phyloP scores from a whole-genome alignment of 2,329 filamentous ascomycete genomes.

The Penicillium concentricum region DNA sequence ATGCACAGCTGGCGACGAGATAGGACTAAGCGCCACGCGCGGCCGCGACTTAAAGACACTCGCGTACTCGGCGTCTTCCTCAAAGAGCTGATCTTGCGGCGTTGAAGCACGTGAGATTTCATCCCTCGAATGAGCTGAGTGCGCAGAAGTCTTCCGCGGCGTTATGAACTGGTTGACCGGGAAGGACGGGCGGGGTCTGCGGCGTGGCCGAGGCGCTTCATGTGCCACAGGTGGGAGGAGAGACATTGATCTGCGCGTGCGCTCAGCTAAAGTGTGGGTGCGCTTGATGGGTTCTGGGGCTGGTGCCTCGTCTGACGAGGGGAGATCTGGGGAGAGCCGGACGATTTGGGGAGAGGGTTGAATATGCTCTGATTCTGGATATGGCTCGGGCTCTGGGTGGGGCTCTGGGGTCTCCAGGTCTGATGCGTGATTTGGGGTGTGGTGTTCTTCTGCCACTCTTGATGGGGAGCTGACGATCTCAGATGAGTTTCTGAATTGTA shows the following conservation, averaged over 20 bases:
- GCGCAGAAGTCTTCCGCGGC: conserved; percentile 38
- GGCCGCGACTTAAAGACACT: conserved; percentile 84
- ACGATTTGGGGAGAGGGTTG: conserved; percentile 11
- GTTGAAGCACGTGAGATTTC: conserved; percentile 43
- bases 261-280: conserved; percentile 63
- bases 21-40: conserved; percentile 73
- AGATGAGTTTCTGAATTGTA: background rate
- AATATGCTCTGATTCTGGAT: conserved; percentile 3
- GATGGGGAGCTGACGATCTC: background rate
- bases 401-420: background rate
- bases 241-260: conserved; percentile 79
- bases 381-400: background rate
- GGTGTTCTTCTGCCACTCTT: background rate
- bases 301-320: conserved; percentile 9
- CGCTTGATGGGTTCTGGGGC: conserved; percentile 22
- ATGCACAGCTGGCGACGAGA: conserved; percentile 45
- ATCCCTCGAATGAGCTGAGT: conserved; percentile 4
- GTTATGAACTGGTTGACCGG: conserved; percentile 60
- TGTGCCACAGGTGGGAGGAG: conserved; percentile 48
- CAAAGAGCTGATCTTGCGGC: conserved; percentile 68
- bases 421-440: background rate
- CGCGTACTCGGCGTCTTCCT: conserved; percentile 70
- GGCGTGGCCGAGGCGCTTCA: conserved; percentile 26
- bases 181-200: conserved; percentile 39
- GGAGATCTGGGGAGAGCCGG: conserved; percentile 11